Evolutionary conservation across 768 basidiomycete genomes (phyloP).

Genomic region (Amanita thiersii): DNA sequence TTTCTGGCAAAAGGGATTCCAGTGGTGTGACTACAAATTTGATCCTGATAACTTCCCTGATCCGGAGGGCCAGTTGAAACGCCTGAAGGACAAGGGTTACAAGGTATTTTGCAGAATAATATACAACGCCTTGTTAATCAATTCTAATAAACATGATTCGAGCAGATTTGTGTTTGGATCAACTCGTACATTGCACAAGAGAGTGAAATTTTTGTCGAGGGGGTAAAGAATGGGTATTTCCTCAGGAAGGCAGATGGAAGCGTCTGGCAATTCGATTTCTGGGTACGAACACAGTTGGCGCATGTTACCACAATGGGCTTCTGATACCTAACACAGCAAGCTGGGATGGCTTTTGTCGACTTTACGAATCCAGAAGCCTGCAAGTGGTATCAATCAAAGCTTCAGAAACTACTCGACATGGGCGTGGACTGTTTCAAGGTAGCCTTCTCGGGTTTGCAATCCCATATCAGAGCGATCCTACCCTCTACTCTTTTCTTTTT

Average conservation of each 20-base stretch:
- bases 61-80: conserved; percentile 26
- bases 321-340: conserved; percentile 22
- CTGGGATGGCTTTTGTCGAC: conserved; percentile 34
- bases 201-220: conserved; percentile 34
- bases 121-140: background rate
- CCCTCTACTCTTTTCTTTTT: background rate
- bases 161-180: conserved; percentile 23
- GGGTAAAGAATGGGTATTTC: conserved; percentile 32
- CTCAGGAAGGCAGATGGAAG: conserved; percentile 36
- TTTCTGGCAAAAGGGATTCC: conserved; percentile 29
- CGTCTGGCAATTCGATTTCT: conserved; percentile 30
- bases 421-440: conserved; percentile 34
- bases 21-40: conserved; percentile 36
- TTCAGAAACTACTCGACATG: conserved; percentile 29
- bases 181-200: conserved; percentile 37
- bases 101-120: conserved; percentile 24
- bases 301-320: background rate
- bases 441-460: background rate
- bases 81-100: conserved; percentile 29
- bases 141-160: background rate
- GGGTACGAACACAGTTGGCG: conserved; percentile 15
- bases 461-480: too few species aligned
- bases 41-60: conserved; percentile 39
- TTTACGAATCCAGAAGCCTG: conserved; percentile 35
- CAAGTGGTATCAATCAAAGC: conserved; percentile 33